These are phyloP conservation scores for Tylopilus felleus DNA, from an alignment of 768 basidiomycete species.

Conservation along the genomic window DNA sequence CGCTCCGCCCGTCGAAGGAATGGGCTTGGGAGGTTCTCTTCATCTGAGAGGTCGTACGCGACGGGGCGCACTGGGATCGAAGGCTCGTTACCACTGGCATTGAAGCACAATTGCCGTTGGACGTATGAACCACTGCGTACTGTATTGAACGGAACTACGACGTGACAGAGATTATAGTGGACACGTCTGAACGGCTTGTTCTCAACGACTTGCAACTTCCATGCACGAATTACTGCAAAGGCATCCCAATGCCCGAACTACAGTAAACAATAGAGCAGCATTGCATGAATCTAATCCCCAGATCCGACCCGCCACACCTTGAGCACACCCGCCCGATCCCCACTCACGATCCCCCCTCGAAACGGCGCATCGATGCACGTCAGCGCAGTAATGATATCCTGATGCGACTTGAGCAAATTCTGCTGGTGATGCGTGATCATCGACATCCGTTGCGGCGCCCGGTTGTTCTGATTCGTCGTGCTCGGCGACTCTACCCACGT, in stretches of 20 bases:
- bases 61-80: constrained; percentile 30
- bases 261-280: background rate
- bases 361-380: constrained; percentile 91
- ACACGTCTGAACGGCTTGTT: too few species aligned
- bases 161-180: too few species aligned
- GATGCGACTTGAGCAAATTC: constrained; percentile 80
- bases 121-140: too few species aligned
- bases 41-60: constrained; percentile 68
- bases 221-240: too few species aligned
- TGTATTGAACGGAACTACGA: too few species aligned
- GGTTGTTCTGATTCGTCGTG: constrained; percentile 50
- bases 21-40: constrained; percentile 83
- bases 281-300: constrained; percentile 31
- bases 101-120: too few species aligned
- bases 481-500: constrained; percentile 51
- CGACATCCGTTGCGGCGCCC: constrained; percentile 72
- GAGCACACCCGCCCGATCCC: constrained; percentile 83
- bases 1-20: constrained; percentile 63
- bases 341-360: constrained; percentile 87
- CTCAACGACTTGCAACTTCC: too few species aligned
- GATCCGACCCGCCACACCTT: constrained; percentile 85
- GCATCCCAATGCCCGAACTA: too few species aligned
- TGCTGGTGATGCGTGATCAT: constrained; percentile 82
- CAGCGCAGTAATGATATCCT: constrained; percentile 84
- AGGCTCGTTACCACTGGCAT: too few species aligned